Base-by-base conservation (phyloP, 2,329 filamentous ascomycete genomes). In the Fusarium sp. region DNA sequence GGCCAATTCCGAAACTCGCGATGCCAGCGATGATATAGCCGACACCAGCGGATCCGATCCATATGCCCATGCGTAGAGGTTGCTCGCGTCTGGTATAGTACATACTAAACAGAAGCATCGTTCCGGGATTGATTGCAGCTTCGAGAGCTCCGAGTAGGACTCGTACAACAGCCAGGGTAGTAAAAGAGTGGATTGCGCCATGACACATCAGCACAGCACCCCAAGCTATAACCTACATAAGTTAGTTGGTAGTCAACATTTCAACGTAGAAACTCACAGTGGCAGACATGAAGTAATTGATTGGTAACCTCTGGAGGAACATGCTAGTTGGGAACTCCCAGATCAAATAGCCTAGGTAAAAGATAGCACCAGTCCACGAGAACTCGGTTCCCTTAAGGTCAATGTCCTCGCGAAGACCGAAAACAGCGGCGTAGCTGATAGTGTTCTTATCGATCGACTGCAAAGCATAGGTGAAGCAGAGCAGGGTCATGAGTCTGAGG, bases 21-120 rank as follows among this genome's bases (percentile, higher is more conserved):
- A 73, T 72, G 1, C 71, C 71, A 1, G 68, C 68, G 8, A 73
- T 60, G 31, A 73, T 69, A 1, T 72, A 72, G 0, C 68, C 71
- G 1, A 73, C 28, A 0, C 71, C 71, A 2, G 68, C 66, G 0
- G 62, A 72, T 1, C 68, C 68, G 1, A 72, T 48, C 71, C 71
- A 73, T 3, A 73, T 73, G 1, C 71, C 70, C 61, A 73, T 58
- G 0, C 71, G 53, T 0, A 72, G 22, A 3, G 68, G 68, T 1
- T 73, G 71, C 5, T 73, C 71, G 2, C 28, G 49, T 36, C 68
- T 26, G 2, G 31, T 72, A 5, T 73, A 73, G 51, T 72, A 73
- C 71, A 73, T 73, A 0, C 61, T 65, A 1, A 72, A 69, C 0
- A 73, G 26, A 0, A 72, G 46, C 71, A 73, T 73, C 0, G 65